These are phyloP conservation scores for Cichorium intybus DNA, from an alignment of 140 eudicot genomes.

Conservation along the genomic window DNA sequence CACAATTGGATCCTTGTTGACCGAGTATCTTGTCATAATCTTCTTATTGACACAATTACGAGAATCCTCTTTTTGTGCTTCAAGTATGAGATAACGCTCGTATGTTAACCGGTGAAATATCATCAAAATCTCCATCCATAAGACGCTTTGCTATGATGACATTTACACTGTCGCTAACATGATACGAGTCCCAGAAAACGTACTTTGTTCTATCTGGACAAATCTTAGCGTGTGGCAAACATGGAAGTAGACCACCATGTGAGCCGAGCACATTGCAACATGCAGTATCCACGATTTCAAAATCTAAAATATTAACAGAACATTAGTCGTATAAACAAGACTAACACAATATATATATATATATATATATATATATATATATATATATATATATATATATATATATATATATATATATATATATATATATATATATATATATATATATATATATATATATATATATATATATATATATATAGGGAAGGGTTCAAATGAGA, in stretches of 20 bases:
- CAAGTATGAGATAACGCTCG: slow-evolving; percentile 18
- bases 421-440: too few relatives aligned
- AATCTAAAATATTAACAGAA: slow-evolving; percentile 5
- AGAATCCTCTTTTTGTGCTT: not conserved
- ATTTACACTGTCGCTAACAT: slow-evolving; percentile 15
- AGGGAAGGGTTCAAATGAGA: too few relatives aligned
- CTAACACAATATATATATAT: too few relatives aligned
- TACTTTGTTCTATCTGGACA: slow-evolving; percentile 35
- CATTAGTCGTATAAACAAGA: not conserved
- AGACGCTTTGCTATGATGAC: slow-evolving; percentile 25
- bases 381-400: too few relatives aligned
- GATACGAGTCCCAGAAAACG: slow-evolving; percentile 32
- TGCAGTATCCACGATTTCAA: slow-evolving; percentile 7
- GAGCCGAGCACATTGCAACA: slow-evolving; percentile 18
- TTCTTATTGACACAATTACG: slow-evolving; percentile 6
- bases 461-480: too few relatives aligned
- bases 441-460: too few relatives aligned
- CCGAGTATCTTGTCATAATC: not conserved
- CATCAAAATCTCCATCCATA: slow-evolving; percentile 24
- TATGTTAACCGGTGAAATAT: slow-evolving; percentile 25
- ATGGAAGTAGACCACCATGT: slow-evolving; percentile 31
- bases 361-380: too few relatives aligned
- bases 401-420: too few relatives aligned
- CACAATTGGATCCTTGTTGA: not conserved
- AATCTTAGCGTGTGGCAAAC: slow-evolving; percentile 12